Evolutionary conservation across 345 rosid species (phyloP), one percentile per base, ranked within the genome.

Genomic region (Bruguiera gymnorhiza): DNA sequence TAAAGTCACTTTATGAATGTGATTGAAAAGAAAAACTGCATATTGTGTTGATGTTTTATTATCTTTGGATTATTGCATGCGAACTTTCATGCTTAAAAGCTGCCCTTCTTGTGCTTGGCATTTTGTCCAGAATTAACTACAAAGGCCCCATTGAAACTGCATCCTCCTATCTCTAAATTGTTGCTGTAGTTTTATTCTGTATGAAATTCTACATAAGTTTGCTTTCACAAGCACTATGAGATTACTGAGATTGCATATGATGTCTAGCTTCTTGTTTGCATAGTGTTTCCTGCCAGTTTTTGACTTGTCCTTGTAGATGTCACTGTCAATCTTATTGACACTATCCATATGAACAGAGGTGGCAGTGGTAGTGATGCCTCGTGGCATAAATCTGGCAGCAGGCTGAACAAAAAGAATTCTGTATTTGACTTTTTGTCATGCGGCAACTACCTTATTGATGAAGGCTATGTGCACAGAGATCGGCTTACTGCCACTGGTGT

Each of bases 311-410:
- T 24, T 69, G n/a, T 48, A 6, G 19, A 6, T 19, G 4, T 29
- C 58, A 21, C 21, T 11, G 2, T 62, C 27, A 6, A 7, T 27
- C 61, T 30, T 16, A 31, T 62, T 64, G 52, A 26, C 60, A 30
- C 27, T 20, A 60, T 52, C 46, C 76, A 19, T 16, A 52, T 75
- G 75, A 46, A 59, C 86, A 85, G 90, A 77, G 97, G 97, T 29
- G 96, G 97, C 19, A 86, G 82, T 6, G 77, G 82, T 54, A 72
- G 70, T 30, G 90, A 86, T 71, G 75, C 86, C 71, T 80, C 85
- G 27, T 93, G 98, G 97, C 98, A 91, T 82, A 83, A 83, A 84
- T 85, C 83, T 2, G 98, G 97, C 26, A 79, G 78, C 48, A 79
- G 91, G 65, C 67, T 85, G 53, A 55, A 73, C 74, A 91, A 93